These are phyloP conservation scores for Corynespora cassiicola DNA, from an alignment of 2,329 filamentous ascomycete species.

Conservation along the genomic window DNA sequence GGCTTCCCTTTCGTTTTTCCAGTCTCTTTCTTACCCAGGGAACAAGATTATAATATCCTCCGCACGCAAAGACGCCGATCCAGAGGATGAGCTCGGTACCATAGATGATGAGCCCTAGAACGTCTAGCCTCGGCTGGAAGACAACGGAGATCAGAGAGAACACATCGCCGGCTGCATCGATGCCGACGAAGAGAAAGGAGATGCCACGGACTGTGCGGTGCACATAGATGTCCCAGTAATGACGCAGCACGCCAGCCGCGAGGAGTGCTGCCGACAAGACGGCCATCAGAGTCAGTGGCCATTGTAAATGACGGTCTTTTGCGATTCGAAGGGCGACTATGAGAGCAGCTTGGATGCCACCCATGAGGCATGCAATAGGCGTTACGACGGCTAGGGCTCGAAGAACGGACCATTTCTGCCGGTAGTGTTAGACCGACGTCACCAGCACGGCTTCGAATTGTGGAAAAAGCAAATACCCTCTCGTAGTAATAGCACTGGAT, in stretches of 20 bases:
- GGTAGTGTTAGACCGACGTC: constrained; percentile 3
- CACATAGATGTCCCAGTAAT: constrained; percentile 73
- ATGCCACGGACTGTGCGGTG: constrained; percentile 73
- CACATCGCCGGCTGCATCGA: constrained; percentile 73
- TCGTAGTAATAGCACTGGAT: constrained; percentile 64
- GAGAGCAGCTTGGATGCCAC: constrained; percentile 64
- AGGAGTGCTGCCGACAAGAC: constrained; percentile 68
- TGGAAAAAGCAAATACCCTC: constrained; percentile 25
- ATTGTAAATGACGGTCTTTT: constrained; percentile 54
- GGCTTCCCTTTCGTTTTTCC: constrained; percentile 17
- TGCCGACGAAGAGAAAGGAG: constrained; percentile 73
- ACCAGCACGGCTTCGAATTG: background rate
- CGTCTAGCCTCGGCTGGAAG: constrained; percentile 64
- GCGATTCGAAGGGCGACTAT: constrained; percentile 63
- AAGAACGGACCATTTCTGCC: constrained; percentile 59
- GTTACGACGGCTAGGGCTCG: constrained; percentile 58
- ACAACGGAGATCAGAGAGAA: constrained; percentile 70
- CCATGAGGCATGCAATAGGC: constrained; percentile 63
- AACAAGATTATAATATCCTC: constrained; percentile 68
- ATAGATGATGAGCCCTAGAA: constrained; percentile 72
- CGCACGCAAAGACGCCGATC: constrained; percentile 71
- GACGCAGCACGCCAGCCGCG: constrained; percentile 69
- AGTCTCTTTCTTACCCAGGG: constrained; percentile 60
- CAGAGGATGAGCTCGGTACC: constrained; percentile 70
- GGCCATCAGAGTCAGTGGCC: constrained; percentile 73